Evolutionary conservation across 495 filamentous ascomycete species (phyloP), one percentile per base, ranked within the genome.

Genomic region (Glarea lozoyensis): DNA sequence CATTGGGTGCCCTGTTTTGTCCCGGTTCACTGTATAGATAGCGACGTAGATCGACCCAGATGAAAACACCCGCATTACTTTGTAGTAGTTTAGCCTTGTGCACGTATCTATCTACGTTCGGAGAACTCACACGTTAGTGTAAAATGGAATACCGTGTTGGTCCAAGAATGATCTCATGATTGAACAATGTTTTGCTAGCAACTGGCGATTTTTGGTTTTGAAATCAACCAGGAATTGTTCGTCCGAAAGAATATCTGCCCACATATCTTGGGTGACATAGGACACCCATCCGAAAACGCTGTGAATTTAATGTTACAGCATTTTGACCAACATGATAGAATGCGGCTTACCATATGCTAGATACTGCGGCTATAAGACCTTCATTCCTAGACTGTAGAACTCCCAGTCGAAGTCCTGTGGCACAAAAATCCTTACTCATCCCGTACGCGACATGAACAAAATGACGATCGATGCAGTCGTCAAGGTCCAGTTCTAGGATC

Each of bases 371-470:
- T 7, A 29, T 7, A 7, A 29, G n/a, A n/a, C n/a, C 25, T 7
- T 7, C n/a, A n/a, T 29, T 29, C 7, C 25, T 7, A n/a, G 25
- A 7, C n/a, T 29, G 25, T 7, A 29, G 25, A 7, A 29, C 25
- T 29, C 25, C 25, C 7, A 29, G 25, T 29, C 45, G 37, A 17
- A 48, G 38, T n/a, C 38, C 45, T 23, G 41, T 48, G 21, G 37
- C 23, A 30, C 37, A 41, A 19, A 48, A 48, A 13, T 48, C 46
- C 18, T 49, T 49, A 17, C n/a, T 33, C 39, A 49, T 43, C 1
- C 46, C 40, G 24, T 43, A 49, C 4, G 43, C n/a, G n/a, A 49
- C 46, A 25, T 43, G 46, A 6, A 43, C 20, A 2, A 24, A 18
- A 10, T 13, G 15, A 1, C 32, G 46, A 30, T 37, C 39, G 21